Evolutionary conservation across 1,284 basidiomycete species (phyloP), one percentile per base, ranked within the genome.

Genomic region (Moniliophthora roreri): DNA sequence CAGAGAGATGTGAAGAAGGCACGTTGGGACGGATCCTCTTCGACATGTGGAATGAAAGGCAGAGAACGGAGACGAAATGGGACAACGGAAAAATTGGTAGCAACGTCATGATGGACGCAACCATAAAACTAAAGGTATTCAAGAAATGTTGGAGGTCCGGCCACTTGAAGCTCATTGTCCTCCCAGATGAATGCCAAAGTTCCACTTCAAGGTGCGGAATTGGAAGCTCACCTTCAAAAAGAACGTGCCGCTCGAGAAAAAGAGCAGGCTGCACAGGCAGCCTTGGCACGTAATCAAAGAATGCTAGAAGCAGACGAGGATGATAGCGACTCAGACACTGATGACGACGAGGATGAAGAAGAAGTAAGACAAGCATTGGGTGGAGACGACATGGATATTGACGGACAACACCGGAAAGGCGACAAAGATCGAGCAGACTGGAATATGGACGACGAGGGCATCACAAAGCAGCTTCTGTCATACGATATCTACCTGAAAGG

Each of bases 401-500:
- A 72, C 44, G 69, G 62, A 60, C 61, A 66, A 39, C 62, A 55
- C 28, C 69, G 78, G 54, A 82, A 81, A 63, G 60, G 66, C 20
- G 76, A 77, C 40, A 80, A 79, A 62, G 85, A 88, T 56, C 79
- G 74, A 15, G 69, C 73, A 8, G 88, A 88, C 62, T 90, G 87
- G 87, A 77, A 72, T 23, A 66, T 87, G 52, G 88, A 91, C 58
- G 89, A 91, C 53, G 89, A 91, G 54, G 84, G 83, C 2, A 63
- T 85, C 47, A 83, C 83, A 9, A 87, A 85, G 63, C 85, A 88
- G 51, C 72, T 89, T 57, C 77, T 95, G 55, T 94, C 91, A 1
- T 98, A 91, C 63, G 96, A 99, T 69, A 97, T 99, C 61, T 99
- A 94, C 69, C 79, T 99, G 58, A 97, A 96, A 67, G 97, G 95